These are phyloP conservation scores for Dalbergia cultrata DNA, from an alignment of 306 rosid genomes.

Conservation along the genomic window DNA sequence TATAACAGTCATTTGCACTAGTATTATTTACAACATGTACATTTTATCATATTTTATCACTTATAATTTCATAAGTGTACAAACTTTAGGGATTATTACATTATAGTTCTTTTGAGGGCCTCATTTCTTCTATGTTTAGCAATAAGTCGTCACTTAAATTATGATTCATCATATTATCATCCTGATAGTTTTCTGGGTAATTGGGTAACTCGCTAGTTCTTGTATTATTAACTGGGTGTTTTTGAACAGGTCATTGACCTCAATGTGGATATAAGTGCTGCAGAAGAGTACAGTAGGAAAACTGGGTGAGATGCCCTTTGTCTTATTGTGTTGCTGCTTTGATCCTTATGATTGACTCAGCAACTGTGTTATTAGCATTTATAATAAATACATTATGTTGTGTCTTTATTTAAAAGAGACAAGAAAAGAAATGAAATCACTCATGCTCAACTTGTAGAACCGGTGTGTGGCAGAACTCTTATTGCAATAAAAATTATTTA, in stretches of 20 bases:
- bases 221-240: constrained; percentile 26
- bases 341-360: constrained; percentile 28
- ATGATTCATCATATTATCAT: constrained; percentile 18
- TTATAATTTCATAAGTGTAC: constrained; percentile 3
- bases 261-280: constrained; percentile 94
- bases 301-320: constrained; percentile 12
- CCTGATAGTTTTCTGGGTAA: constrained; percentile 25
- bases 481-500: too few relatives aligned
- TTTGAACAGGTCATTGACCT: constrained; percentile 82
- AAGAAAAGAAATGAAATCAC: not conserved
- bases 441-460: constrained; percentile 16
- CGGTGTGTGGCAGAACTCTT: constrained; percentile 38
- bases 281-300: constrained; percentile 73
- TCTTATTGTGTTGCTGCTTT: constrained; percentile 40
- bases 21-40: not conserved
- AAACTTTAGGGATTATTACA: not conserved
- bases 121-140: not conserved
- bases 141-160: constrained; percentile 4
- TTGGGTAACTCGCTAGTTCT: constrained; percentile 17
- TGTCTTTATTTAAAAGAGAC: not conserved
- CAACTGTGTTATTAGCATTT: constrained; percentile 43
- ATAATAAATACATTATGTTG: constrained; percentile 40
- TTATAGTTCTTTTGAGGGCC: not conserved
- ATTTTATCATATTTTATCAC: not conserved
- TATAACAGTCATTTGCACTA: not conserved